Evolutionary conservation across 2,329 filamentous ascomycete genomes (phyloP).

Genomic region (Cladobotryum protrusum): DNA sequence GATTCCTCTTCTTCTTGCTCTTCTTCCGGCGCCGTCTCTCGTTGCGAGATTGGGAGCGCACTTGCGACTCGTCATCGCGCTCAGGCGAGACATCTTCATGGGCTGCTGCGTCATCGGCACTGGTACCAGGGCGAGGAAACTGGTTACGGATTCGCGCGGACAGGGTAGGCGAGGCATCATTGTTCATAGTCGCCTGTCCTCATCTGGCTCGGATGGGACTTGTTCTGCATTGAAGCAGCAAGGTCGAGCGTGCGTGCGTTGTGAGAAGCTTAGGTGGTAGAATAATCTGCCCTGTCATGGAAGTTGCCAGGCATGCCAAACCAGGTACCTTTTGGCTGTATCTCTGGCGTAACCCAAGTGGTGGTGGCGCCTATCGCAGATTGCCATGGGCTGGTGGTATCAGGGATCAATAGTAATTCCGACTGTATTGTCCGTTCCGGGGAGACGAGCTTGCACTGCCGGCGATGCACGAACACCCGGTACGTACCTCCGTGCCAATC

Average conservation of each 20-base stretch:
- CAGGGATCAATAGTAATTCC: constrained; percentile 14
- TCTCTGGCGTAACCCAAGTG: background rate
- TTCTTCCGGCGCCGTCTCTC: constrained; percentile 29
- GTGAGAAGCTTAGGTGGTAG: background rate
- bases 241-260: background rate
- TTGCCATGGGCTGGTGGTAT: background rate
- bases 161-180: constrained; percentile 41
- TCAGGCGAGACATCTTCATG: constrained; percentile 8
- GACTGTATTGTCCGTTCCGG: background rate
- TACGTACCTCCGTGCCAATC: constrained; percentile 8
- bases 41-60: constrained; percentile 18
- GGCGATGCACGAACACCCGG: background rate
- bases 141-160: constrained; percentile 27
- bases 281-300: background rate
- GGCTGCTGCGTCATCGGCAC: constrained; percentile 13
- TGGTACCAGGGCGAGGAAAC: constrained; percentile 10
- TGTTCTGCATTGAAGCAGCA: constrained; percentile 12
- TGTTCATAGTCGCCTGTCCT: constrained; percentile 42
- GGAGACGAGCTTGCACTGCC: background rate
- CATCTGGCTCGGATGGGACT: constrained; percentile 25
- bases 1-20: constrained; percentile 32
- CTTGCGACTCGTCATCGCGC: constrained; percentile 12
- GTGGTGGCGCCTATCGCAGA: background rate
- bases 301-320: background rate
- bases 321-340: background rate